Evolutionary conservation across 495 filamentous ascomycete genomes (phyloP).

Genomic region (Penicillium bovifimosum): DNA sequence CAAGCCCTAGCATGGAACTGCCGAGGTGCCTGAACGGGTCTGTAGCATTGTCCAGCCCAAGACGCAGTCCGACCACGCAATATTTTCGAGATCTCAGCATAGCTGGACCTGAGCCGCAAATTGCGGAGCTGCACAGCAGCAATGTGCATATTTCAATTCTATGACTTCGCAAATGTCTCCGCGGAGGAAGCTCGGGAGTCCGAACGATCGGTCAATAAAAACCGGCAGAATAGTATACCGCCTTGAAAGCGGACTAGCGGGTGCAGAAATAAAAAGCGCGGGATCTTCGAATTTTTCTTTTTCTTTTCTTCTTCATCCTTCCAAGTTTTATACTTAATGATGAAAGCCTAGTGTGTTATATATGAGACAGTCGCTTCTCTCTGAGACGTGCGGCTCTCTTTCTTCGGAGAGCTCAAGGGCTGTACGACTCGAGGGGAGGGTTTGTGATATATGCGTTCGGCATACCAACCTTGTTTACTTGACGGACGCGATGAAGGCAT

Average conservation of each 20-base stretch:
- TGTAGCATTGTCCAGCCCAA: slow-evolving; percentile 8
- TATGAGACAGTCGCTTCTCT: slow-evolving; percentile 71
- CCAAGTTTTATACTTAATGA: slow-evolving; percentile 97
- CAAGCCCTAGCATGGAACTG: slow-evolving; percentile 23
- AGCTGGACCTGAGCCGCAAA: slow-evolving; percentile 30
- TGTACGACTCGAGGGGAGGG: slow-evolving; percentile 59
- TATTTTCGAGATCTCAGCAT: slow-evolving; percentile 38
- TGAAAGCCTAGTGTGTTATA: slow-evolving; percentile 97
- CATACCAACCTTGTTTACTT: slow-evolving; percentile 94
- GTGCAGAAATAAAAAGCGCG: slow-evolving; percentile 15
- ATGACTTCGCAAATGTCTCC: no score
- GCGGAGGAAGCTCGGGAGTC: no score
- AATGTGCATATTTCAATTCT: slow-evolving; percentile 1
- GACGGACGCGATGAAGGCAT: slow-evolving; percentile 96
- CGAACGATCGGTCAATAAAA: slow-evolving; percentile 13
- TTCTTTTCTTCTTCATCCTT: slow-evolving; percentile 79
- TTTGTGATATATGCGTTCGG: slow-evolving; percentile 98
- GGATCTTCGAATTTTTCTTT: slow-evolving; percentile 25
- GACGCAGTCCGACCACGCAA: slow-evolving; percentile 19
- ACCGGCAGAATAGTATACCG: slow-evolving; percentile 23
- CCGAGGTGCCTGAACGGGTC: slow-evolving; percentile 11
- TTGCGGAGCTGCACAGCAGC: slow-evolving; percentile 16
- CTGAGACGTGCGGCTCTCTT: slow-evolving; percentile 74
- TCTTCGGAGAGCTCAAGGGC: slow-evolving; percentile 87
- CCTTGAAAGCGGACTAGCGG: slow-evolving; percentile 28